Base-by-base conservation (phyloP, 768 basidiomycete genomes). In the Macrolepiota albuminosa region DNA sequence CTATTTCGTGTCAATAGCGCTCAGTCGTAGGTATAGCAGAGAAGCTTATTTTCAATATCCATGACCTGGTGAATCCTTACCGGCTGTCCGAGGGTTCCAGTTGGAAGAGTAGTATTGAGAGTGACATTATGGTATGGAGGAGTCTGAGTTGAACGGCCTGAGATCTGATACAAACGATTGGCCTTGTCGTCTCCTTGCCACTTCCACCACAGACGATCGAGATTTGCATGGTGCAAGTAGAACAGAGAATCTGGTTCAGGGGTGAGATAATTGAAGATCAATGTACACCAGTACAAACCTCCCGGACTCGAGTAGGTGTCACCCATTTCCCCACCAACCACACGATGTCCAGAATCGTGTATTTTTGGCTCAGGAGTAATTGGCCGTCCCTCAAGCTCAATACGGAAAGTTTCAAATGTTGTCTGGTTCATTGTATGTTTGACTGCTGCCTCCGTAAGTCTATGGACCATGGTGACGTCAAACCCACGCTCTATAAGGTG, bases 171-270 rank as follows among this genome's bases (percentile, higher is more conserved):
- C 6, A 77, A 52, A n/a, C 74, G 71, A 5, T 58, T 60, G 0
- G 59, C 58, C 3, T 62, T 58, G 33, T 72, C 62, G 46, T 66
- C 57, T 31, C 61, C 60, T 47, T 75, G 74, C 77, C 77, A 78
- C 8, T 64, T 47, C 75, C 74, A 75, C 76, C 76, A 77, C 2
- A 78, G 66, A n/a, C 75, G 69, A 54, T 77, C 75, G 13, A 78
- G 54, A 55, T 75, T 76, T 13, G 72, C 70, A 56, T 77, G 75
- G 58, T 77, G 76, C 21, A 76, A 63, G 63, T 73, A 76, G 66
- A 77, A 77, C 9, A 78, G 42, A 4, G 76, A 75, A 53, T 77
- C 75, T 76, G 53, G 14, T 16, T 13, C 10, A 45, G 10, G 10
- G 6, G n/a, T 50, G 10, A 49, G 34, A 49, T 21, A 1, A 21